A percentile compares a stretch with the other conserved stretches of the same genome.
Conservation (phyloP, 2,329 filamentous ascomycete species). For the Aspergillus neoniger region DNA sequence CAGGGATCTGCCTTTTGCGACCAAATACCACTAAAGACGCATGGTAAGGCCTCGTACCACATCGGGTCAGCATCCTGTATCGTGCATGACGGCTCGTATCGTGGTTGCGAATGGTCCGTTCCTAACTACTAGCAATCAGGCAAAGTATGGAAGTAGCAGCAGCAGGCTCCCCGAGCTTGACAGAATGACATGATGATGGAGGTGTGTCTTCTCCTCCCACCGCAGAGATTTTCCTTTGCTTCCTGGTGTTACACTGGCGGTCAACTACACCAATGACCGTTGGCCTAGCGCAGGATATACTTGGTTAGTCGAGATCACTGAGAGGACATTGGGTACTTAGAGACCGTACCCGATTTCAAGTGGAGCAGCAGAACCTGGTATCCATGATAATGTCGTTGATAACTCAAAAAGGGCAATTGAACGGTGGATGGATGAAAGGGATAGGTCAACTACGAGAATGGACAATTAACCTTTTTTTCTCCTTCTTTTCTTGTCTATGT, state of each 20-base stretch:
- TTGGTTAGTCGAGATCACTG: not conserved
- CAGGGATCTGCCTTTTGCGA: slow-evolving; percentile 28
- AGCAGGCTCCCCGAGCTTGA: slow-evolving; percentile 7
- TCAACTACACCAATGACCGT: slow-evolving; percentile 3
- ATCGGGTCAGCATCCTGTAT: slow-evolving; percentile 20
- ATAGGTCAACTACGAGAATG: not conserved
- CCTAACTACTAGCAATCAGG: slow-evolving; percentile 4
- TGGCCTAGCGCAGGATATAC: not conserved
- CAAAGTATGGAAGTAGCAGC: too few relatives aligned
- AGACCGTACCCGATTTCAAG: slow-evolving; percentile 8
- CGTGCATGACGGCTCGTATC: slow-evolving; percentile 9
- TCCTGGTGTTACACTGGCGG: slow-evolving; percentile 6
- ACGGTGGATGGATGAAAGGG: not conserved
- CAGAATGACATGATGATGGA: slow-evolving; percentile 1
- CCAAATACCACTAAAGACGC: slow-evolving; percentile 21
- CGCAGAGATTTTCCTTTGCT: not conserved
- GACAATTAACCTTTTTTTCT: not conserved
- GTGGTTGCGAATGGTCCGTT: slow-evolving; percentile 12
- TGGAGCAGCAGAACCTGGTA: slow-evolving; percentile 4
- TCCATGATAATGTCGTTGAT: not conserved
- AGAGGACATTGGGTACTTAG: not conserved
- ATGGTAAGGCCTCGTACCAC: slow-evolving; percentile 18
- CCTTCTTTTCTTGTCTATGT: not conserved
- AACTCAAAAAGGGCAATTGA: not conserved
- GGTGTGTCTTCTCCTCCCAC: slow-evolving; percentile 8